Conservation (phyloP, 169 alveolate genomes). For the Eimeria sp. region DNA sequence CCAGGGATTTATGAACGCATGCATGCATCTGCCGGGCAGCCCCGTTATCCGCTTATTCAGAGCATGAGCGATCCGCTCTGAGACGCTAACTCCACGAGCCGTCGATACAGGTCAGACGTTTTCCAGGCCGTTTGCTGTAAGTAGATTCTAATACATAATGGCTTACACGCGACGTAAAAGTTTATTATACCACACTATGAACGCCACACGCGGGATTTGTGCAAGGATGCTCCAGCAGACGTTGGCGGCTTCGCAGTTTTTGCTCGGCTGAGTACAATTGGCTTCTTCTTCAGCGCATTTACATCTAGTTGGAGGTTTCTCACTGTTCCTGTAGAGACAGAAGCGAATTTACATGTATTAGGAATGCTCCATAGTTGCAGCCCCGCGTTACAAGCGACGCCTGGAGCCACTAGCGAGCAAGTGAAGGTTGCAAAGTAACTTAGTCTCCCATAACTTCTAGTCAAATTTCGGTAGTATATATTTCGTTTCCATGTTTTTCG, state of each 20-base stretch:
- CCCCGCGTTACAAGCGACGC: background rate
- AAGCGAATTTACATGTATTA: background rate
- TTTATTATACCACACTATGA: background rate
- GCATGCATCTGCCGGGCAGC: constrained; percentile 51
- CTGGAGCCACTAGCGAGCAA: background rate
- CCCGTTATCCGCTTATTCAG: constrained; percentile 1
- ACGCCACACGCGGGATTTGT: background rate
- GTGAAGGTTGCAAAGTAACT: background rate
- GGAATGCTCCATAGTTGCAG: background rate
- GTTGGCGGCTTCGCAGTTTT: background rate
- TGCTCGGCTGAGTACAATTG: background rate
- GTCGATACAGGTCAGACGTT: background rate
- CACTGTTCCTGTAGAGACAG: background rate
- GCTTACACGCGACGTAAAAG: background rate
- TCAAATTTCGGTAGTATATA: background rate
- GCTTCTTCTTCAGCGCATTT: background rate
- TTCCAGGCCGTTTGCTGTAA: background rate
- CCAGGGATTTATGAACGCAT: background rate
- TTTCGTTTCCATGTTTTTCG: background rate
- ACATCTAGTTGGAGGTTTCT: background rate
- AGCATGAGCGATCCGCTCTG: constrained; percentile 2
- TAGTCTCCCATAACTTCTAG: background rate
- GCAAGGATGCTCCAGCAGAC: background rate
- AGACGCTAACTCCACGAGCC: background rate
- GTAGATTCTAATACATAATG: background rate